A percentile compares a stretch with the other conserved stretches of the same genome.
phyloP scores from a whole-genome alignment of 2,329 filamentous ascomycete genomes.

The Saccharata proteae region DNA sequence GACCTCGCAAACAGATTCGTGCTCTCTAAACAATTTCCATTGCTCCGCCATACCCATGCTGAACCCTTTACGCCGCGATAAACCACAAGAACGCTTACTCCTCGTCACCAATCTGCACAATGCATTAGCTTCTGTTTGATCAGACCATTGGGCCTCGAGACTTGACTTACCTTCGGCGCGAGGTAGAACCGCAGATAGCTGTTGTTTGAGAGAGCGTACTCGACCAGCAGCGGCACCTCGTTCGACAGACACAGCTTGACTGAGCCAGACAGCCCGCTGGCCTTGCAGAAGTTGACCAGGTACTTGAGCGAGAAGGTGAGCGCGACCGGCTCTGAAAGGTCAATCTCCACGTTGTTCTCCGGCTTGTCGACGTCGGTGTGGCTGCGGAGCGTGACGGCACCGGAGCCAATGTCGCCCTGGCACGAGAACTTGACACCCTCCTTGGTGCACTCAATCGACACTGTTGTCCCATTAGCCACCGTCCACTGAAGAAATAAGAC shows the following conservation, averaged over 20 bases:
- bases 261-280: constrained; percentile 63
- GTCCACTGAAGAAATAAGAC: neutral
- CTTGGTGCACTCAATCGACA: constrained; percentile 91
- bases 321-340: constrained; percentile 81
- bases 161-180: constrained; percentile 72
- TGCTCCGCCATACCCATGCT: too few relatives aligned
- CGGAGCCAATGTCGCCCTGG: constrained; percentile 90
- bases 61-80: too few relatives aligned
- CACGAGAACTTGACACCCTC: constrained; percentile 94
- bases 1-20: too few relatives aligned
- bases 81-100: too few relatives aligned
- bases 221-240: constrained; percentile 90
- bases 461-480: constrained; percentile 36
- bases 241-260: constrained; percentile 93
- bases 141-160: constrained; percentile 1
- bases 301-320: constrained; percentile 99
- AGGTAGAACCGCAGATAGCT: constrained; percentile 96
- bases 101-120: constrained; percentile 55
- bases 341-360: constrained; percentile 73
- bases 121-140: constrained; percentile 22
- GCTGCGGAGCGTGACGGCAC: constrained; percentile 80
- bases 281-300: constrained; percentile 99
- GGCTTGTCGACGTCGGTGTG: constrained; percentile 86
- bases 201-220: constrained; percentile 70
- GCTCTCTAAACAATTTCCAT: too few relatives aligned